Evolutionary conservation across 768 basidiomycete genomes (phyloP).

Genomic region (Daedaleopsis sinensis): DNA sequence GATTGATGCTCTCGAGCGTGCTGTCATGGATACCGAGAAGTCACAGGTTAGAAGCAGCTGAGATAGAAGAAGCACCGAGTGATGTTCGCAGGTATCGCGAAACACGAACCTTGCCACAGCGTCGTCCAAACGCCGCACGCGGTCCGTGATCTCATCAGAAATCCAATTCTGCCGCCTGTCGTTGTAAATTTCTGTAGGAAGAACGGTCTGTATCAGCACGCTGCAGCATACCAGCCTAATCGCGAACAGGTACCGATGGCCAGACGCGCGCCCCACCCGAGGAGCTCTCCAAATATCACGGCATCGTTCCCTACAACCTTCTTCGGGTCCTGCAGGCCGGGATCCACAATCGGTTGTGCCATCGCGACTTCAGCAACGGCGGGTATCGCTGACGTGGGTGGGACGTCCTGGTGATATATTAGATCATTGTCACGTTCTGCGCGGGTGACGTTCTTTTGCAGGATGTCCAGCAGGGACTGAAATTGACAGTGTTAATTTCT

Average conservation of each 20-base stretch:
- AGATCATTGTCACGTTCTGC: constrained; percentile 93
- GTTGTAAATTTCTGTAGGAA: constrained; percentile 74
- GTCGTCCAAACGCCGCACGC: constrained; percentile 64
- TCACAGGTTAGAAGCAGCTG: background rate
- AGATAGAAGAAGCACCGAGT: background rate
- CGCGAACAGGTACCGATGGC: constrained; percentile 70
- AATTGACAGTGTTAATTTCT: background rate
- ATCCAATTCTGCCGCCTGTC: constrained; percentile 76
- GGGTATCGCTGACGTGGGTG: constrained; percentile 68
- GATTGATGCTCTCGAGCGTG: constrained; percentile 67
- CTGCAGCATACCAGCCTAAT: background rate
- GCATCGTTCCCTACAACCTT: constrained; percentile 53
- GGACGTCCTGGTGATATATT: constrained; percentile 91
- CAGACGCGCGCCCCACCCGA: constrained; percentile 85
- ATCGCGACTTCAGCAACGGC: constrained; percentile 67
- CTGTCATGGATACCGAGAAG: constrained; percentile 38
- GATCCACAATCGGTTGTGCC: constrained; percentile 59
- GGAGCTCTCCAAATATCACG: constrained; percentile 72
- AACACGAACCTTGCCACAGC: constrained; percentile 55
- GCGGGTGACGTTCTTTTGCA: constrained; percentile 66
- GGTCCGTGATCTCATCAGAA: constrained; percentile 63
- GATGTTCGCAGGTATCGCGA: background rate
- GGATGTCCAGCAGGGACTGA: constrained; percentile 75
- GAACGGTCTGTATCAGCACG: background rate
- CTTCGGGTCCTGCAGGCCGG: constrained; percentile 60